phyloP scores from a whole-genome alignment of 495 filamentous ascomycete genomes.

The Trichocladium antarcticum region DNA sequence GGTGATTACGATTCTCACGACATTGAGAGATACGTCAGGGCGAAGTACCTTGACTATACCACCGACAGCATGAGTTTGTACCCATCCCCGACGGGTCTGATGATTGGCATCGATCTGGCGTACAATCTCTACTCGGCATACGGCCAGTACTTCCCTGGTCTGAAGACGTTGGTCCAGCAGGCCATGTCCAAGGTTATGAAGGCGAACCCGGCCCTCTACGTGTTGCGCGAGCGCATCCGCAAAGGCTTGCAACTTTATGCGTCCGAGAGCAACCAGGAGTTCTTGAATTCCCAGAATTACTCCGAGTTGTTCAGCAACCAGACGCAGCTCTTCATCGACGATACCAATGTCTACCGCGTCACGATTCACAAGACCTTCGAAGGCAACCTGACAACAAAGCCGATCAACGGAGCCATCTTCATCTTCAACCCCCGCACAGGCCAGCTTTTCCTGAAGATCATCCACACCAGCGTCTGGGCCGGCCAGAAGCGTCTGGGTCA shows the following conservation, averaged over 20 bases:
- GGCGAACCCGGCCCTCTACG: slow-evolving; percentile 94
- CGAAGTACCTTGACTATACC: slow-evolving; percentile 98
- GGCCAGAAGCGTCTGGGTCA: slow-evolving; percentile 99
- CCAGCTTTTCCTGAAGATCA: slow-evolving; percentile 98
- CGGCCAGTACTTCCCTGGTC: slow-evolving; percentile 95
- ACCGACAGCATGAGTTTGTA: slow-evolving; percentile 99
- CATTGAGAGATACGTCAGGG: slow-evolving; percentile 93
- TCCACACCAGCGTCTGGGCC: slow-evolving; percentile 98
- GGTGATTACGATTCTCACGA: slow-evolving; percentile 99
- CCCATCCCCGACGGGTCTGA: slow-evolving; percentile 91
- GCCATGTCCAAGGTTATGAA: slow-evolving; percentile 99
- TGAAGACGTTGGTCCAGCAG: slow-evolving; percentile 94
- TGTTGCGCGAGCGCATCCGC: slow-evolving; percentile 91
- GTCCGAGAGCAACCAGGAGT: slow-evolving; percentile 98
- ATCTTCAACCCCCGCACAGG: slow-evolving; percentile 99
- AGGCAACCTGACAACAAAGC: slow-evolving; percentile 97
- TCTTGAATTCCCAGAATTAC: slow-evolving; percentile 98
- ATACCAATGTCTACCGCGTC: slow-evolving; percentile 98
- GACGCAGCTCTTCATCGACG: slow-evolving; percentile 97
- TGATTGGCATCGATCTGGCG: slow-evolving; percentile 96
- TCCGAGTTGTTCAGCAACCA: slow-evolving; percentile 99
- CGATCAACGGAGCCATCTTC: slow-evolving; percentile 99
- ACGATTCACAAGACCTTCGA: slow-evolving; percentile 99
- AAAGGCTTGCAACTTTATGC: slow-evolving; percentile 98
- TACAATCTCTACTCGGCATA: slow-evolving; percentile 98